Base-by-base conservation (phyloP, 768 basidiomycete genomes). In the Leccinum pellstonianum region DNA sequence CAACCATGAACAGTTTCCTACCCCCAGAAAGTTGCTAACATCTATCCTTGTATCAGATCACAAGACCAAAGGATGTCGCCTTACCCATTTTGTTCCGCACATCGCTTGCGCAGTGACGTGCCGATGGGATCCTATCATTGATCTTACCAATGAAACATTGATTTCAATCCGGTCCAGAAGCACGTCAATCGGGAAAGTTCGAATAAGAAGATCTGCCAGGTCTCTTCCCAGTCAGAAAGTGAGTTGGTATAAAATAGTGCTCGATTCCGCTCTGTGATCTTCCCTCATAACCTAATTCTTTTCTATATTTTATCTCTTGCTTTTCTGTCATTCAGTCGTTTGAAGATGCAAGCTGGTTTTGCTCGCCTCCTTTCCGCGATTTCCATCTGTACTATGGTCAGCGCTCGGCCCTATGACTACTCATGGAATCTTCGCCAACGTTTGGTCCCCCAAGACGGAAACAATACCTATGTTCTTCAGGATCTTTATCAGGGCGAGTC, bases 401-500 rank as follows among this genome's bases (percentile, higher is more conserved):
- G 72, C 65, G 65, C 72, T 43, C 64, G 12, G 12, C 33, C 33
- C 33, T 12, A 63, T n/a, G 14, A 1, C 46, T 55, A 65, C 38
- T 53, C 54, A 15, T 19, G 17, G 21, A 56, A 57, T 33, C 69
- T 70, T 56, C 71, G 4, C 10, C 43, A 9, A 43, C n/a, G 65
- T 29, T 17, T 27, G 15, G 9, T 9, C n/a, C n/a, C 5, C 8
- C 62, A 25, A 31, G 17, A 10, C 47, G 3, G 57, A 57, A 69
- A 54, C 52, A 66, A 65, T 43, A 65, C 63, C 11, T 82, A 77
- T 68, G 51, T 52, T 9, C 48, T 81, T 33, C 54, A 71, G 19
- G 74, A 80, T 49, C 57, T 62, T 17, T 80, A 76, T 58, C 58
- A 74, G 37, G 86, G 83, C 5, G 17, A 79, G 10, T 74, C 74